Conservation (phyloP, 495 filamentous ascomycete species). For the Aspergillus nidulans region DNA sequence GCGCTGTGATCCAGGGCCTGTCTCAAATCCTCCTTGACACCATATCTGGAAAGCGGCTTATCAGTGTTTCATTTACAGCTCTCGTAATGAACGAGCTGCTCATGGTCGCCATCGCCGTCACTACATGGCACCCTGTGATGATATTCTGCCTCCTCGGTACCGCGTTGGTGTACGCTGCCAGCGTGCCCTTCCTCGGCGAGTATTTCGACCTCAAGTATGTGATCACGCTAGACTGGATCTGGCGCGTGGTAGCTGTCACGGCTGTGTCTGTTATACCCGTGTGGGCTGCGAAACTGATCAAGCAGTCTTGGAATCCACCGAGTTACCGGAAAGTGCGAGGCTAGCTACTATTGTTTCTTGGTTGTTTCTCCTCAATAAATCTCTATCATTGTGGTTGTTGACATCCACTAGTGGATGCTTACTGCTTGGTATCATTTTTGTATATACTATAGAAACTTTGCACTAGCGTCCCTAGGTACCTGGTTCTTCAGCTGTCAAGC, state of each 20-base stretch:
- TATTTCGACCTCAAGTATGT: constrained; percentile 90
- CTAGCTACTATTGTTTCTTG: constrained; percentile 24
- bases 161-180: constrained; percentile 69
- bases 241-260: constrained; percentile 77
- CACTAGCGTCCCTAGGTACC: not conserved
- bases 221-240: constrained; percentile 74
- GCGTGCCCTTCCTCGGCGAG: constrained; percentile 77
- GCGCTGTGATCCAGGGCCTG: constrained; percentile 86
- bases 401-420: not conserved
- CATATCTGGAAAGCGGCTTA: constrained; percentile 64
- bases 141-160: constrained; percentile 79
- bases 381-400: too few species aligned
- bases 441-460: constrained; percentile 12
- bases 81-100: constrained; percentile 91
- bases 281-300: constrained; percentile 76
- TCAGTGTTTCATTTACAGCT: constrained; percentile 86
- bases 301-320: constrained; percentile 82
- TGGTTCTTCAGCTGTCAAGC: not conserved
- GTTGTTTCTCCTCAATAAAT: too few species aligned
- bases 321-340: constrained; percentile 93
- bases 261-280: constrained; percentile 81
- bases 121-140: constrained; percentile 97
- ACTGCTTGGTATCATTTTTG: constrained; percentile 10
- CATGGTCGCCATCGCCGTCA: constrained; percentile 95
- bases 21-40: constrained; percentile 80